Evolutionary conservation across 2,329 filamentous ascomycete species (phyloP).

Genomic region (Aspergillus niger): DNA sequence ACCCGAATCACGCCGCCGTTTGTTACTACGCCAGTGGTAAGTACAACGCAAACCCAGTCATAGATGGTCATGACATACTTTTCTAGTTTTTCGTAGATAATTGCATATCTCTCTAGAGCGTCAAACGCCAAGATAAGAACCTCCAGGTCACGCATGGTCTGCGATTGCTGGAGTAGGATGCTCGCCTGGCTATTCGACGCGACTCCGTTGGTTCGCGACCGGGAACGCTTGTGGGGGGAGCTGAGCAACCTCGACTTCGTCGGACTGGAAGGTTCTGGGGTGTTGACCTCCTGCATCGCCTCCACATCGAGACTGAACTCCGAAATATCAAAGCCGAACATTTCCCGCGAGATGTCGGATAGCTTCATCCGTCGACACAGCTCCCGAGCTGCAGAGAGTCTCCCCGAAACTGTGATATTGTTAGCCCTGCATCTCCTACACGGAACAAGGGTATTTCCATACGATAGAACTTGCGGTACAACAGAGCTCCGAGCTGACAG

Average conservation of each 20-base stretch:
- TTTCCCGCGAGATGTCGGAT: constrained; percentile 47
- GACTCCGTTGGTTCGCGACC: constrained; percentile 30
- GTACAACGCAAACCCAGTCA: constrained; percentile 4
- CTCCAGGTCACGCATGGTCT: constrained; percentile 69
- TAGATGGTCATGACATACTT: constrained; percentile 34
- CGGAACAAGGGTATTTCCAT: constrained; percentile 47
- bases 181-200: constrained; percentile 26
- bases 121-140: constrained; percentile 66
- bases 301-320: constrained; percentile 26
- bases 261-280: constrained; percentile 35
- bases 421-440: constrained; percentile 3
- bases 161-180: constrained; percentile 51
- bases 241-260: constrained; percentile 32
- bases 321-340: constrained; percentile 42
- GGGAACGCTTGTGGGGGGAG: constrained; percentile 32
- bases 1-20: constrained; percentile 37
- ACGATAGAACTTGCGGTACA: constrained; percentile 86
- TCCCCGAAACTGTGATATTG: constrained; percentile 29
- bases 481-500: constrained; percentile 66
- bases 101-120: constrained; percentile 66
- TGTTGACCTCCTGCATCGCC: constrained; percentile 26
- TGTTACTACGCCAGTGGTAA: constrained; percentile 24
- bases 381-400: constrained; percentile 57
- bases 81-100: constrained; percentile 51
- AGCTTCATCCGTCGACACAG: constrained; percentile 55